These are phyloP conservation scores for Ascobolus immersus DNA, from an alignment of 495 filamentous ascomycete species.

Conservation along the genomic window DNA sequence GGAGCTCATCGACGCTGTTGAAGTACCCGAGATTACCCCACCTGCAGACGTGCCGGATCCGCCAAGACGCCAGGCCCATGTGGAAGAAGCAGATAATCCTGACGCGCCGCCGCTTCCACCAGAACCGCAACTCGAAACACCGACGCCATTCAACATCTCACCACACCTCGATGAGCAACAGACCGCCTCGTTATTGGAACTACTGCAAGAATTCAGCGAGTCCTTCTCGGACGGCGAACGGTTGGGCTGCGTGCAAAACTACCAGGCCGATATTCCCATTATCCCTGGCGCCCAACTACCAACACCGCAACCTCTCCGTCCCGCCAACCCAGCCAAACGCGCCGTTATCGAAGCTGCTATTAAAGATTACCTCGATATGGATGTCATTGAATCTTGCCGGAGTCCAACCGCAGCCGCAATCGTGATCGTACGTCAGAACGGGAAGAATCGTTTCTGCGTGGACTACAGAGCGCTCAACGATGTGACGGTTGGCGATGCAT, in stretches of 20 bases:
- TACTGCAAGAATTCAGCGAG: neutral
- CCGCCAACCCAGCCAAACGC: neutral
- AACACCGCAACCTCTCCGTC: neutral
- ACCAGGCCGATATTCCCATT: neutral
- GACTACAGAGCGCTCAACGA: constrained; percentile 1
- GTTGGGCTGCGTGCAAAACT: neutral
- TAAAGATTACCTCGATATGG: neutral
- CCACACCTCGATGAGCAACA: neutral
- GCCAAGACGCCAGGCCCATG: no score
- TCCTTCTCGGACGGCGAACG: neutral
- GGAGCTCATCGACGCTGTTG: no score
- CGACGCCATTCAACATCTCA: no score
- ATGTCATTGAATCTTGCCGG: neutral
- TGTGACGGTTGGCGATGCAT: neutral
- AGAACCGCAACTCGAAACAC: no score
- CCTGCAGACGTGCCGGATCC: no score
- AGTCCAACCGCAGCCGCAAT: neutral
- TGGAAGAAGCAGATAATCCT: no score
- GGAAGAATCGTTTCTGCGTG: constrained; percentile 2
- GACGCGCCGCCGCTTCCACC: no score
- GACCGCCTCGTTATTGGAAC: neutral
- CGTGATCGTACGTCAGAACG: constrained; percentile 1
- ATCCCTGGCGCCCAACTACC: neutral
- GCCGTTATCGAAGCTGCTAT: neutral
- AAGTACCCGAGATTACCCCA: no score